Percentiles rank a stretch among this genome's conserved stretches.
Evolutionary conservation across 1,284 basidiomycete species (phyloP).

Genomic region (Sphagnurus paluster): DNA sequence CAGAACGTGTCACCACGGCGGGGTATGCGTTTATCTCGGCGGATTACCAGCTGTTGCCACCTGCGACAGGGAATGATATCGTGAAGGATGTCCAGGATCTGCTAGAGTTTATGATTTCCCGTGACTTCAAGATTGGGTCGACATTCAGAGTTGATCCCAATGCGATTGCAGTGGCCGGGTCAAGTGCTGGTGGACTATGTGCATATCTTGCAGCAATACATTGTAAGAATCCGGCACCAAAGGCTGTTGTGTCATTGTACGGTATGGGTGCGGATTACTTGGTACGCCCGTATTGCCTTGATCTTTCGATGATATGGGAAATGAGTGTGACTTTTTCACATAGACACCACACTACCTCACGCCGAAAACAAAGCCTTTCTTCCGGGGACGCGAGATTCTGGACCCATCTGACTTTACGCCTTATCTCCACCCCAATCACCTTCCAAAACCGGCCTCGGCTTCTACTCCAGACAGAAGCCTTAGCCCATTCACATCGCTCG

Average conservation of each 20-base stretch:
- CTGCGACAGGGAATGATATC: constrained; percentile 56
- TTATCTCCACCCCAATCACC: constrained; percentile 31
- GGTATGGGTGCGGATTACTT: constrained; percentile 63
- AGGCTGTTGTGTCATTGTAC: constrained; percentile 57
- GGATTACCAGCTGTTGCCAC: constrained; percentile 62
- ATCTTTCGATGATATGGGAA: neutral
- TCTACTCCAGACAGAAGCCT: neutral
- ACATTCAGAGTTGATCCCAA: constrained; percentile 40
- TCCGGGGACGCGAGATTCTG: constrained; percentile 41
- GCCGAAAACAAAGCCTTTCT: constrained; percentile 37
- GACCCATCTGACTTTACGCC: constrained; percentile 34
- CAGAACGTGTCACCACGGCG: constrained; percentile 43
- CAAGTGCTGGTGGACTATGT: constrained; percentile 64
- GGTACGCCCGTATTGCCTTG: too few species aligned
- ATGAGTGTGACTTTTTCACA: constrained; percentile 28
- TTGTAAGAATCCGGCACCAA: constrained; percentile 47
- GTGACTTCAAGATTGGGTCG: neutral
- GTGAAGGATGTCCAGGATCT: constrained; percentile 55
- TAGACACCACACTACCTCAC: constrained; percentile 38
- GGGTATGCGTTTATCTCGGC: constrained; percentile 60
- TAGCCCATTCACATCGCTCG: constrained; percentile 24
- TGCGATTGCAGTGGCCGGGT: constrained; percentile 54
- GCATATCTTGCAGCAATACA: constrained; percentile 61
- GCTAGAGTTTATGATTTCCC: constrained; percentile 43
- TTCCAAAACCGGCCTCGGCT: constrained; percentile 28